Evolutionary conservation across 306 rosid species (phyloP).

Genomic region (Astragalus membranaceus): DNA sequence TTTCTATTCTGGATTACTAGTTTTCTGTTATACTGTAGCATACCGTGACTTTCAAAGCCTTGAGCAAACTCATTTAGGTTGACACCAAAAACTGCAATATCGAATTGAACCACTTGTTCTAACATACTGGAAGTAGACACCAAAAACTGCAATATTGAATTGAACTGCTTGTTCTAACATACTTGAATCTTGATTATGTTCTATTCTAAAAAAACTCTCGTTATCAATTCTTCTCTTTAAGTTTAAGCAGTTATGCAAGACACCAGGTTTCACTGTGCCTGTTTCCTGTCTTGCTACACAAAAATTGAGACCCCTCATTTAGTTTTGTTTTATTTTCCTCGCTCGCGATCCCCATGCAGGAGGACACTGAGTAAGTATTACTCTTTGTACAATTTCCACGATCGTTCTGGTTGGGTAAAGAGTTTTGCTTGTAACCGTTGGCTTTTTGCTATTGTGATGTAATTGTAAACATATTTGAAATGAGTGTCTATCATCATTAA

Average conservation of each 20-base stretch:
- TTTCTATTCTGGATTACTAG: neutral
- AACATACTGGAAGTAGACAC: too few relatives aligned
- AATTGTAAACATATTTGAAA: neutral
- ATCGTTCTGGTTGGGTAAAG: too few relatives aligned
- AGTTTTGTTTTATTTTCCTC: too few relatives aligned
- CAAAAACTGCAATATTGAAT: too few relatives aligned
- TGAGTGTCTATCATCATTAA: neutral
- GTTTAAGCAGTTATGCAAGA: neutral
- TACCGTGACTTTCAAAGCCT: neutral
- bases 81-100: neutral
- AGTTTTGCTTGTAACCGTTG: too few relatives aligned
- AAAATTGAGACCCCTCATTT: too few relatives aligned
- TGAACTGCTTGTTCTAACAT: neutral
- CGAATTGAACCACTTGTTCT: too few relatives aligned
- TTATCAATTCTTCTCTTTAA: neutral
- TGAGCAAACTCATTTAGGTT: neutral
- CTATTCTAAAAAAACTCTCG: neutral
- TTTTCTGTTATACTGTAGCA: neutral
- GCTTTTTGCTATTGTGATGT: neutral
- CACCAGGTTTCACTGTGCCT: too few relatives aligned
- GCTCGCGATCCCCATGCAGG: too few relatives aligned
- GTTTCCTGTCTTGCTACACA: too few relatives aligned
- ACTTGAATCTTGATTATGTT: neutral
- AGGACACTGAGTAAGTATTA: too few relatives aligned
- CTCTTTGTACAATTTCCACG: too few relatives aligned